Evolutionary conservation across 1,139 yeast genomes (phyloP), one percentile per base, ranked within the genome.

Genomic region (Ashbya aceris): DNA sequence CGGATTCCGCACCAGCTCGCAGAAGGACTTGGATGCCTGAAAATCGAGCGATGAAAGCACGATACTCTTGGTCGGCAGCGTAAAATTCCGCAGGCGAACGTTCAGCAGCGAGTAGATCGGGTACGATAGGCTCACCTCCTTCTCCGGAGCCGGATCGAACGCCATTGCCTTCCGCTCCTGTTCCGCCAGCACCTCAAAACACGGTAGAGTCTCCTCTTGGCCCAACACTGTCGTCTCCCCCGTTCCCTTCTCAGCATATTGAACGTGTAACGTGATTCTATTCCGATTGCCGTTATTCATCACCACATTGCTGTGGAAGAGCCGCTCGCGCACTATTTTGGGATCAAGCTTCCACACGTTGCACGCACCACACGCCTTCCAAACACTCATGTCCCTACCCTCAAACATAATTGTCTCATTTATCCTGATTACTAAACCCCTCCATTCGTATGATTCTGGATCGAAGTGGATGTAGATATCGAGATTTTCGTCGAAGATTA

Each of bases 221-320:
- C 11, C n/a, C 27, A 6, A 4, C 6, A 11, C 12, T 4, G 6
- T 32, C 6, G 35, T 11, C 6, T 4, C n/a, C 12, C 12, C 17
- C 12, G 5, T 10, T 9, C 27, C 12, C 12, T 34, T 10, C 20
- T 23, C 27, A 3, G n/a, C 5, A 28, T 34, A 34, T 6, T 4
- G 12, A 9, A 34, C 17, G 20, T 34, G n/a, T 7, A 34, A 23
- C 10, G 37, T 23, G 9, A 34, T 34, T 20, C 11, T 33, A 41
- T 59, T 59, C 38, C 53, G 52, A 40, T 54, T 52, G 3, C 61
- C 62, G 46, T 58, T 58, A 42, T 58, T 59, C 64, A 59, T 57
- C 1, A 56, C 61, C 5, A 56, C 55, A 30, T 53, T 56, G 10
- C 60, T 55, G 41, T 51, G 47, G 38, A 58, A 59, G 27, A 58